Conservation (phyloP, 495 filamentous ascomycete genomes). For the Xylaria longipes region DNA sequence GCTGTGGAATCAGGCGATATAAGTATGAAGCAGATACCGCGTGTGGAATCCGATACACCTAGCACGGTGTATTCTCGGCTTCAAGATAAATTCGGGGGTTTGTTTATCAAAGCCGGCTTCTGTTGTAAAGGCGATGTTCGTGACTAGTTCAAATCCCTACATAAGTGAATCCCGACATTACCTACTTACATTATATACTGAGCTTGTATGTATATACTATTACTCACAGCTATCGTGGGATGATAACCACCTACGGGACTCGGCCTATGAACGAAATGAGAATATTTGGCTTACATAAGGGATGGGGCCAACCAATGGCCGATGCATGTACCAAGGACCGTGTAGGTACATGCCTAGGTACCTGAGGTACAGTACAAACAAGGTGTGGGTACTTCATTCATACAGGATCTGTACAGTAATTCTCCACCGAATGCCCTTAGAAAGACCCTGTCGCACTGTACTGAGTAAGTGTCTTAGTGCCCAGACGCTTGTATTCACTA, state of each 20-base stretch:
- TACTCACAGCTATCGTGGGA: background rate
- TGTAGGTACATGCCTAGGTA: background rate
- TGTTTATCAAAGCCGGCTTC: constrained; percentile 10
- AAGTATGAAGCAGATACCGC: background rate
- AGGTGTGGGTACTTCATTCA: background rate
- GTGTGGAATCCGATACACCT: background rate
- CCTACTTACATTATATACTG: constrained; percentile 16
- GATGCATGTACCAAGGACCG: background rate
- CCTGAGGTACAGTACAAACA: background rate
- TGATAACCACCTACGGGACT: background rate
- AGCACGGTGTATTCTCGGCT: constrained; percentile 8
- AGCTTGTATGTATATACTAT: background rate
- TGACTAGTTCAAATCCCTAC: constrained; percentile 14
- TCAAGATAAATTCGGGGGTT: background rate
- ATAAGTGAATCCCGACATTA: constrained; percentile 10
- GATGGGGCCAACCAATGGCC: constrained; percentile 19
- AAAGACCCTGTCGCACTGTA: constrained; percentile 10
- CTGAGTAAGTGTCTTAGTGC: constrained; percentile 15
- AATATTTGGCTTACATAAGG: constrained; percentile 38
- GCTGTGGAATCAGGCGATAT: background rate
- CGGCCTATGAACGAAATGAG: background rate
- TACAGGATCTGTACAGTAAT: background rate
- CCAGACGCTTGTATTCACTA: background rate
- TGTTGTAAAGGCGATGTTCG: background rate
- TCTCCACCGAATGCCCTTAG: background rate